Percentiles rank a stretch among this genome's conserved stretches.
phyloP scores from a whole-genome alignment of 1,139 yeast species.

The Hyphopichia burtonii region DNA sequence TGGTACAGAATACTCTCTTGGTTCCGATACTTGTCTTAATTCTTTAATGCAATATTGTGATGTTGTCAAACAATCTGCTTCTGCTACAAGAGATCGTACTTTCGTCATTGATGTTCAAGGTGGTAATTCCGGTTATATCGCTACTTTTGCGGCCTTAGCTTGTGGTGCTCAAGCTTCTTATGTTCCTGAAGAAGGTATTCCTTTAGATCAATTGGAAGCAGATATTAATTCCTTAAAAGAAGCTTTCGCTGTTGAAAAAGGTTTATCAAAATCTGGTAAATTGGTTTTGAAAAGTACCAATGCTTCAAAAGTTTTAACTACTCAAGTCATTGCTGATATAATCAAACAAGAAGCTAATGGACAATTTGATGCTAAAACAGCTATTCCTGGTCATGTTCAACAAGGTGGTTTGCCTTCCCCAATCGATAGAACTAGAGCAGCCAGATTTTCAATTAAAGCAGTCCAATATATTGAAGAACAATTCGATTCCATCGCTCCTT shows the following conservation, averaged over 20 bases:
- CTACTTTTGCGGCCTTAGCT: conserved; percentile 65
- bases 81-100: conserved; percentile 74
- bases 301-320: conserved; percentile 79
- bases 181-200: conserved; percentile 70
- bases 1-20: conserved; percentile 78
- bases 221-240: conserved; percentile 59
- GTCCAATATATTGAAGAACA: conserved; percentile 76
- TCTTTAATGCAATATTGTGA: conserved; percentile 75
- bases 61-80: conserved; percentile 74
- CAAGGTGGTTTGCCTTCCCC: conserved; percentile 97
- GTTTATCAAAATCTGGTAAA: conserved; percentile 74
- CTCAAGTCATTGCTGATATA: conserved; percentile 79
- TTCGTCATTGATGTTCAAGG: conserved; percentile 87
- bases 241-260: conserved; percentile 56
- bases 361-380: conserved; percentile 87
- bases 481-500: conserved; percentile 16
- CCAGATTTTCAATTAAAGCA: conserved; percentile 85
- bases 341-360: conserved; percentile 75
- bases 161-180: conserved; percentile 76
- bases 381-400: conserved; percentile 97
- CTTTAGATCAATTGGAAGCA: conserved; percentile 55
- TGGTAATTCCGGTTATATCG: conserved; percentile 79
- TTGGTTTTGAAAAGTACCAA: conserved; percentile 80
- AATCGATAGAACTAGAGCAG: conserved; percentile 89
- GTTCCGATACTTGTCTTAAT: conserved; percentile 78